phyloP scores from a whole-genome alignment of 2,329 filamentous ascomycete genomes.

The Ophiocordyceps australis region DNA sequence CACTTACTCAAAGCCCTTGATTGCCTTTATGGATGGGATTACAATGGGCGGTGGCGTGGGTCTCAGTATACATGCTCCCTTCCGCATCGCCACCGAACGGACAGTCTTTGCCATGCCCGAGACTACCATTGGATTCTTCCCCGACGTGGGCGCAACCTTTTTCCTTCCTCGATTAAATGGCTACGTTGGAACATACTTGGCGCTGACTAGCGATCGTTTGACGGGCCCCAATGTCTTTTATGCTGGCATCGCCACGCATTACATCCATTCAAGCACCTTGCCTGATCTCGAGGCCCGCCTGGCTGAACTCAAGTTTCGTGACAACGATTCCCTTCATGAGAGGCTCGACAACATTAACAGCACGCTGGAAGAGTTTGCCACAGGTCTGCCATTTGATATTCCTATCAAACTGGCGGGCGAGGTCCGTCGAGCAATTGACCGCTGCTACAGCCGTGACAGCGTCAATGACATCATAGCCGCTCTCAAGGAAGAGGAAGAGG shows the following conservation, averaged over 20 bases:
- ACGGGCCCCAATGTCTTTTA: conserved; percentile 77
- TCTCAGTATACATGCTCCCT: conserved; percentile 83
- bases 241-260: conserved; percentile 86
- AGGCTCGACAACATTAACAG: conserved; percentile 60
- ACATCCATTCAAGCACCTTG: conserved; percentile 78
- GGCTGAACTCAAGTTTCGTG: conserved; percentile 75
- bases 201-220: conserved; percentile 72
- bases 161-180: conserved; percentile 87
- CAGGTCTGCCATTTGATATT: conserved; percentile 63
- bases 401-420: conserved; percentile 49
- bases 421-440: conserved; percentile 67
- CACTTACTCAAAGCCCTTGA: conserved; percentile 81
- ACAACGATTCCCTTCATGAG: conserved; percentile 44
- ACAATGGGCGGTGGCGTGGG: conserved; percentile 98
- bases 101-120: conserved; percentile 98
- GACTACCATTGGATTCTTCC: conserved; percentile 96
- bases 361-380: conserved; percentile 83
- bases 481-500: conserved; percentile 34
- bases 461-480: conserved; percentile 54
- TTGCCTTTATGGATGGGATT: conserved; percentile 92
- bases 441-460: conserved; percentile 52
- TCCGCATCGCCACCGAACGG: conserved; percentile 89
- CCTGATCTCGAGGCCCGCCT: conserved; percentile 68
- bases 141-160: conserved; percentile 91
- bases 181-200: conserved; percentile 75